Base-by-base conservation (phyloP, 306 rosid species). In the Sicyos baderoa region DNA sequence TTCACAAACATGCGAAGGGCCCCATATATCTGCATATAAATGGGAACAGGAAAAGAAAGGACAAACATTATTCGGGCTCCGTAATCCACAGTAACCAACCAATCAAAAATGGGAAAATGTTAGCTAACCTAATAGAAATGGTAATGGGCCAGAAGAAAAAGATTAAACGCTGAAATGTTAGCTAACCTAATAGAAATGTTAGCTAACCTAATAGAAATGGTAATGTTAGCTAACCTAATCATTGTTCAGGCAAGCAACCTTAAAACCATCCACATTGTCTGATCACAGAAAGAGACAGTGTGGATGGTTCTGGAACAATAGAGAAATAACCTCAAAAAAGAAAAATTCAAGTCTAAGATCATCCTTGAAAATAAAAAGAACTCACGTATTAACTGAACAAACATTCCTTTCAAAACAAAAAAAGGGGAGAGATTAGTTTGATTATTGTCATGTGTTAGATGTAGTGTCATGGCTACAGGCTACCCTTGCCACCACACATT, bases 1-100 rank as follows among this genome's bases (percentile, higher is more conserved):
- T 93, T 93, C 75, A 93, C 96, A 72, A 90, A 81, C 97, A 90
- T 93, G 2, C 98, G 98, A 76, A 93, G 91, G 52, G 94, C 98
- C 70, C 98, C 98, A 78, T 76, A 93, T 76, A 90, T 88, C 98
- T 93, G 83, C 71, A 67, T 74, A 62, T 70, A 54, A 16, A 51
- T 45, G 49, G 1, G 48, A 23, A 77, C 3, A n/a, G 35, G 2
- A 65, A 65, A 19, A 12, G 12, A 54, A 35, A 64, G 21, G 54
- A 17, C 57, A 50, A 45, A 58, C 17, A 12, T 25, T 17, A 52
- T 14, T 35, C 49, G 0, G 32, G 49, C 69, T 32, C 19, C 0
- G 29, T 54, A 23, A 22, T 74, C 72, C 29, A 19, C 47, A 72
- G 58, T 42, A 44, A 19, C 32, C 17, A 63, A 63, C 35, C 25